Evolutionary conservation across 2,329 filamentous ascomycete genomes (phyloP).

Genomic region (Colletotrichum trifolii): DNA sequence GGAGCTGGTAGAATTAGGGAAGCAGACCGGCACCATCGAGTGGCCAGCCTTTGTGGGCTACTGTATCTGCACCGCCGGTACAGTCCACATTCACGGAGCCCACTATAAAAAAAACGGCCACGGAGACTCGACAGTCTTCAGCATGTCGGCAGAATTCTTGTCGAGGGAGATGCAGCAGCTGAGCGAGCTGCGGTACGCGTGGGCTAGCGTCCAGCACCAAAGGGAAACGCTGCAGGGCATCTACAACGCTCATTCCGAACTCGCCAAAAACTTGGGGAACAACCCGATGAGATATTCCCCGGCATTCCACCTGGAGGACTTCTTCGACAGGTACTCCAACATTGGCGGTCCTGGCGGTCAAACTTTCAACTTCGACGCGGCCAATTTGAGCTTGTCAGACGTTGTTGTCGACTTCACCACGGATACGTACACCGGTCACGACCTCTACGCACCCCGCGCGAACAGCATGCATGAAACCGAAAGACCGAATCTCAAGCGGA

Average conservation of each 20-base stretch:
- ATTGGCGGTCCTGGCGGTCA: conserved; percentile 68
- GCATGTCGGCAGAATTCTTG: conserved; percentile 74
- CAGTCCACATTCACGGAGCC: conserved; percentile 87
- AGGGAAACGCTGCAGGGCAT: conserved; percentile 81
- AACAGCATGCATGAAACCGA: conserved; percentile 44
- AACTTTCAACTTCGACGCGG: conserved; percentile 74
- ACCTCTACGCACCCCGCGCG: conserved; percentile 57
- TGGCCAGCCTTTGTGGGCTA: conserved; percentile 91
- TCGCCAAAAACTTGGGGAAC: conserved; percentile 77
- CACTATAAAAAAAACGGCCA: conserved; percentile 73
- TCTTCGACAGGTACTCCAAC: conserved; percentile 82
- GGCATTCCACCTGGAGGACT: conserved; percentile 87
- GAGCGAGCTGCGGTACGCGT: conserved; percentile 77
- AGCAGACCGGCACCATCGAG: conserved; percentile 78
- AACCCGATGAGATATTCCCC: conserved; percentile 79
- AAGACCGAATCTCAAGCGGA: conserved; percentile 60
- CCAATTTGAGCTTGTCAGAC: conserved; percentile 78
- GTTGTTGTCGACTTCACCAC: conserved; percentile 69
- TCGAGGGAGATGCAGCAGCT: conserved; percentile 84
- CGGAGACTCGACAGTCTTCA: conserved; percentile 72
- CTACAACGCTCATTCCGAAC: conserved; percentile 80
- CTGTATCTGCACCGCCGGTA: conserved; percentile 86
- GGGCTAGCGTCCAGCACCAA: conserved; percentile 84
- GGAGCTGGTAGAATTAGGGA: conserved; percentile 82
- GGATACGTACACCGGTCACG: conserved; percentile 64